Conservation (phyloP, 768 basidiomycete genomes). For the Mycena rosella region DNA sequence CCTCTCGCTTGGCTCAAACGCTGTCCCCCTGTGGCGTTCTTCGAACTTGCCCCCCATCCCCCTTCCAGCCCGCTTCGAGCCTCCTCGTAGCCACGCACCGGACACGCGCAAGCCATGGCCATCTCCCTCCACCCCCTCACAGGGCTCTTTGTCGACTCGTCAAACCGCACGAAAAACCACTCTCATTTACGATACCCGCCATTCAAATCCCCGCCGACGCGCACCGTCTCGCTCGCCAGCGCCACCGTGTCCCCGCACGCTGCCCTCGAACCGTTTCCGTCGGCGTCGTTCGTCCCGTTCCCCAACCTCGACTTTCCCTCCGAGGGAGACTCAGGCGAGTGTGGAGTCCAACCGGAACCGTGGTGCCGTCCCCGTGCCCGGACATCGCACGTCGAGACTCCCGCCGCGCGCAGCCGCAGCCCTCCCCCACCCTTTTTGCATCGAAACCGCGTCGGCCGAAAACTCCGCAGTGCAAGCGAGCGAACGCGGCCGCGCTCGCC, state of each 20-base stretch:
- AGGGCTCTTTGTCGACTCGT: constrained; percentile 17
- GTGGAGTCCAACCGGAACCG: too few species aligned
- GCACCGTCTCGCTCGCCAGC: constrained; percentile 23
- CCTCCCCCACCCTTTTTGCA: neutral
- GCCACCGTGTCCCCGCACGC: neutral
- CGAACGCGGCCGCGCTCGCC: too few species aligned
- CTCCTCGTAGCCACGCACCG: too few species aligned
- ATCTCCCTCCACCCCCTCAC: neutral
- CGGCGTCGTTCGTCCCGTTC: constrained; percentile 18
- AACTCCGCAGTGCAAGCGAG: neutral
- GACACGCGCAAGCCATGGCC: neutral
- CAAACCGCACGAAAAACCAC: constrained; percentile 19
- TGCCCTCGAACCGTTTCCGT: neutral
- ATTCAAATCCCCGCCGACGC: neutral
- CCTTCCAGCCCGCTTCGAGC: neutral
- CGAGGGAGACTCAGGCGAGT: too few species aligned
- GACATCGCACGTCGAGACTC: constrained; percentile 26
- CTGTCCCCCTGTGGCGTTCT: neutral
- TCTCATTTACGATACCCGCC: constrained; percentile 23
- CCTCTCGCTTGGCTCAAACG: neutral
- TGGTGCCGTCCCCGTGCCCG: constrained; percentile 25
- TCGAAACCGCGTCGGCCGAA: neutral
- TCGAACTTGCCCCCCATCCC: neutral
- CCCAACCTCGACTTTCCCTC: constrained; percentile 3
- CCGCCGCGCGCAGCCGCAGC: neutral